Conservation (phyloP, 2,329 filamentous ascomycete species). For the Aspergillus alliaceus region DNA sequence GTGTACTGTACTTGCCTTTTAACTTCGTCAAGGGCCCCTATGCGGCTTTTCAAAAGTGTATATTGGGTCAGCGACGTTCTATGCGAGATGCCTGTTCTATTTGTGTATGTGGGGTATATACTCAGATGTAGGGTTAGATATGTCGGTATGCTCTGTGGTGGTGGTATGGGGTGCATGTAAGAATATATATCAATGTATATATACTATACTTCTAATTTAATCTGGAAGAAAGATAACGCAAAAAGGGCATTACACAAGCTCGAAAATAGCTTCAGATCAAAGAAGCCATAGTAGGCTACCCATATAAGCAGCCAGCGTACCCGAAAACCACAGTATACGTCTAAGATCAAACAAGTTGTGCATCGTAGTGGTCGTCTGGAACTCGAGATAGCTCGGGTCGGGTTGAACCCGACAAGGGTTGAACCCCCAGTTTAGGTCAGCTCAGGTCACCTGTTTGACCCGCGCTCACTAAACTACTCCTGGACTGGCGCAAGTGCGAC, state of each 20-base stretch:
- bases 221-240: too few species aligned
- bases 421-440: background rate
- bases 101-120: too few species aligned
- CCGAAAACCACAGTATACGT: background rate
- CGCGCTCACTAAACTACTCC: background rate
- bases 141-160: too few species aligned
- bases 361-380: background rate
- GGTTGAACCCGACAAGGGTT: background rate
- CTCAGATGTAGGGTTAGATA: too few species aligned
- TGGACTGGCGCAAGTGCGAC: too few species aligned
- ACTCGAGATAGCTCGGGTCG: background rate
- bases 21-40: background rate
- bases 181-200: too few species aligned
- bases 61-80: too few species aligned
- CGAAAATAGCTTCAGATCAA: too few species aligned
- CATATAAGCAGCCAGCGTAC: background rate
- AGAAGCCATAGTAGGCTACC: background rate
- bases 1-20: background rate
- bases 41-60: background rate
- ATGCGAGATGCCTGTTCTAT: too few species aligned
- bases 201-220: too few species aligned
- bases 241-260: too few species aligned
- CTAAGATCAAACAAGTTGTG: background rate
- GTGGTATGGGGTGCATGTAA: too few species aligned
- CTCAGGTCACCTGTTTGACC: background rate